These are phyloP conservation scores for Claviceps purpurea DNA, from an alignment of 2,329 filamentous ascomycete genomes.

Conservation along the genomic window DNA sequence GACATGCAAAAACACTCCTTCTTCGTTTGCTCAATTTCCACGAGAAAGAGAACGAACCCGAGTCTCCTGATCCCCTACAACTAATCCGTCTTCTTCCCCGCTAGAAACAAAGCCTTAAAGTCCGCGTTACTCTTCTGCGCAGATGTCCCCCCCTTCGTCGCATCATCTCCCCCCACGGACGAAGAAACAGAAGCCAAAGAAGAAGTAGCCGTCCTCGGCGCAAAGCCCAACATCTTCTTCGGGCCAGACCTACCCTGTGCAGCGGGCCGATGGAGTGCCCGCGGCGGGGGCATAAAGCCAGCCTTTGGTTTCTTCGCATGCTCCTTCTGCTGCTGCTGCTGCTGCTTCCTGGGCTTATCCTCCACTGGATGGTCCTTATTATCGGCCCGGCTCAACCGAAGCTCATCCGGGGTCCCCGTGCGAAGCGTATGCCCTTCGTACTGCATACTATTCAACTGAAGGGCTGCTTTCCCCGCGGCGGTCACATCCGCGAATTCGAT, in stretches of 20 bases:
- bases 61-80: not conserved
- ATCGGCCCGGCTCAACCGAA: conserved; percentile 38
- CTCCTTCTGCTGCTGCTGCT: conserved; percentile 2
- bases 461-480: conserved; percentile 58
- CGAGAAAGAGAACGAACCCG: not conserved
- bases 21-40: too few relatives aligned
- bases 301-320: conserved; percentile 5
- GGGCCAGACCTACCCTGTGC: conserved; percentile 25
- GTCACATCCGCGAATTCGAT: conserved; percentile 65
- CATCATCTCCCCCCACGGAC: conserved; percentile 7
- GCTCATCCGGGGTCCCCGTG: conserved; percentile 39
- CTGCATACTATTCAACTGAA: conserved; percentile 42
- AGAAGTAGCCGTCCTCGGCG: conserved; percentile 12
- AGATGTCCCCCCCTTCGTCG: conserved; percentile 2
- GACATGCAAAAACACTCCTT: too few relatives aligned
- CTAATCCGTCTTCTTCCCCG: conserved; percentile 9
- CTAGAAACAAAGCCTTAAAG: conserved; percentile 40
- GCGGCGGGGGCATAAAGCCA: conserved; percentile 31
- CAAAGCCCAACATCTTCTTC: conserved; percentile 32
- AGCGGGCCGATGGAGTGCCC: conserved; percentile 27
- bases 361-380: conserved; percentile 14
- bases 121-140: conserved; percentile 41
- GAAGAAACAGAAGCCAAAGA: conserved; percentile 1
- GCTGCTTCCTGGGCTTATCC: not conserved
- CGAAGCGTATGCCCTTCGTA: conserved; percentile 41